phyloP scores from a whole-genome alignment of 306 rosid species.

The Crataegus laevigata region DNA sequence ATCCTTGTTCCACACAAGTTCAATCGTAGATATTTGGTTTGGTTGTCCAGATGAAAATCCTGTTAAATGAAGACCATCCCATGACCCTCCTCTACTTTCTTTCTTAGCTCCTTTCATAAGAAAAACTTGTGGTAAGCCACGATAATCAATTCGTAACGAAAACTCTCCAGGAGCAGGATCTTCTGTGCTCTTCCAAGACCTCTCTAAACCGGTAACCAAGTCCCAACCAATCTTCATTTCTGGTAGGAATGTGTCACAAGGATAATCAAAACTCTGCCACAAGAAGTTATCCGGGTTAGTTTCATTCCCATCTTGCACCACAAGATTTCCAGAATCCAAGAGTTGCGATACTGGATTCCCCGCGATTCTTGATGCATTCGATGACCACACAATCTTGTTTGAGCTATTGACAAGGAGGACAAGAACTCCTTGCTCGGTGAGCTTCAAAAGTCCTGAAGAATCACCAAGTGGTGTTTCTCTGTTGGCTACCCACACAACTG shows the following conservation, averaged over 20 bases:
- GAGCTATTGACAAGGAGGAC: slow-evolving; percentile 13
- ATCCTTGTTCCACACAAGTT: slow-evolving; percentile 22
- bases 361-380: slow-evolving; percentile 16
- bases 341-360: slow-evolving; percentile 16
- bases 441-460: not conserved
- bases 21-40: slow-evolving; percentile 13
- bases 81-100: not conserved
- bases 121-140: slow-evolving; percentile 19
- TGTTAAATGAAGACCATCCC: not conserved
- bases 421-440: slow-evolving; percentile 9
- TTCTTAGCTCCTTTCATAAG: slow-evolving; percentile 25
- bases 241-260: slow-evolving; percentile 8
- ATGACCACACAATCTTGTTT: slow-evolving; percentile 28
- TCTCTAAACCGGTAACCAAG: slow-evolving; percentile 15
- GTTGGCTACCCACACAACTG: slow-evolving; percentile 21
- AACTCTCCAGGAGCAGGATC: slow-evolving; percentile 51
- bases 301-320: slow-evolving; percentile 16
- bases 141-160: not conserved
- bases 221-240: slow-evolving; percentile 33
- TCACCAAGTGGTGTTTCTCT: slow-evolving; percentile 10
- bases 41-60: not conserved
- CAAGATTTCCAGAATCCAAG: slow-evolving; percentile 28
- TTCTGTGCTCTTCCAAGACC: slow-evolving; percentile 36
- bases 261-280: slow-evolving; percentile 44
- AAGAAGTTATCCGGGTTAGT: not conserved